Base-by-base conservation (phyloP, 495 filamentous ascomycete genomes). In the Durotheca rogersii region DNA sequence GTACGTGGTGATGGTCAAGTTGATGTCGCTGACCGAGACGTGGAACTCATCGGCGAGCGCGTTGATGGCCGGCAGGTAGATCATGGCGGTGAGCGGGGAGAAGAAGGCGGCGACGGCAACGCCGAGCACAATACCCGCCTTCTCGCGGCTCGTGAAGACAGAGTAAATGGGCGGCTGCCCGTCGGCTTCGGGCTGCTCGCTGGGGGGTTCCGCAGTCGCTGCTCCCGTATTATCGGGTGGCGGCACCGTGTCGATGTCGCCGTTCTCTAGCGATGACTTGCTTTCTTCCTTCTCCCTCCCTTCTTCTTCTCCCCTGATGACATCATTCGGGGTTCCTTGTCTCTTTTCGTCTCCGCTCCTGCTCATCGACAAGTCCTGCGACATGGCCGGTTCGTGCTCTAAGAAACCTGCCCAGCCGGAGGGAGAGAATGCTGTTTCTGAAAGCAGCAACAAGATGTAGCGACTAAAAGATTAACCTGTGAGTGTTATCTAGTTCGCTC, bases 41-140 rank as follows among this genome's bases (percentile, higher is more conserved):
- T 77, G 9, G 47, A 85, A 75, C 17, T 81, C 75, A 0, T 60
- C 19, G 0, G 81, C 69, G 4, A 88, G 58, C 0, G 67, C 66
- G n/a, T 70, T 76, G 31, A 90, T 69, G 0, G 84, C 81, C 3
- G 86, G 86, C 39, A 86, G 84, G 67, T 92, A 92, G 50, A 90
- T 88, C 23, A 71, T 66, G 0, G 82, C 81, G 7, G 81, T 83
- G 7, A 90, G 64, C 1, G 86, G 85, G 0, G 86, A 89, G 72
- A 87, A 86, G 64, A 87, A 82, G 15, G 82, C 78, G 7, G 71
- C 77, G 41, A 75, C 61, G 7, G 83, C 77, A 27, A 81, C 81
- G 38, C 80, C 73, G 41, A 81, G 68, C 39, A 88, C 77, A 39
- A 87, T 81, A 47, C 79, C 72, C 41, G 71, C 65, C 68, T 86